These are phyloP conservation scores for Lathyrus aphaca DNA, from an alignment of 306 rosid genomes.

Conservation along the genomic window DNA sequence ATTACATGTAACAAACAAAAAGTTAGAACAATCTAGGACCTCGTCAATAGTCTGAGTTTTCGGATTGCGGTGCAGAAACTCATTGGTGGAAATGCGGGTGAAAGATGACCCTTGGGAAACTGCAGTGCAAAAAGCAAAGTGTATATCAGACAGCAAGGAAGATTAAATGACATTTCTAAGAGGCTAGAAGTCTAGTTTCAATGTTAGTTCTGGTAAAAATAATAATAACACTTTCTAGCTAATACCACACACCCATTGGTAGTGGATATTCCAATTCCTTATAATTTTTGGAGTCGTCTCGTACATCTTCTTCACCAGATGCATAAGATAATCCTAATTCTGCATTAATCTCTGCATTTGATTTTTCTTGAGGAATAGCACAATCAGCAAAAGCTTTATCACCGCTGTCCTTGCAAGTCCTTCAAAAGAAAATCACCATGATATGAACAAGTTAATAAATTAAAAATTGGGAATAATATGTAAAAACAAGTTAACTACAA, in stretches of 20 bases:
- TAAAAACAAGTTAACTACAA: constrained; percentile 11
- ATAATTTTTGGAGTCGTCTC: constrained; percentile 54
- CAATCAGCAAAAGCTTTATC: constrained; percentile 78
- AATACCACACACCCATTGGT: constrained; percentile 54
- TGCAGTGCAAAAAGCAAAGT: constrained; percentile 44
- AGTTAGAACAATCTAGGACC: constrained; percentile 51
- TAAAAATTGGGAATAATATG: constrained; percentile 19
- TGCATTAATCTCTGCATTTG: constrained; percentile 90
- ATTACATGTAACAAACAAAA: constrained; percentile 30
- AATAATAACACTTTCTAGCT: constrained; percentile 6
- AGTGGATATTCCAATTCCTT: constrained; percentile 65
- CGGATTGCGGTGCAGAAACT: constrained; percentile 84
- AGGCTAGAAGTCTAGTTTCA: constrained; percentile 24
- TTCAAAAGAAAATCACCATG: constrained; percentile 48
- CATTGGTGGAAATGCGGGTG: constrained; percentile 66
- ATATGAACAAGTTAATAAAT: constrained; percentile 33
- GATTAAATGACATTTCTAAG: constrained; percentile 23
- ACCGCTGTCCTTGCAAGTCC: constrained; percentile 85
- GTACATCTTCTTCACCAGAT: constrained; percentile 91
- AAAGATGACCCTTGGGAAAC: constrained; percentile 75
- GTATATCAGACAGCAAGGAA: constrained; percentile 34
- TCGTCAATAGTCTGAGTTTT: constrained; percentile 90
- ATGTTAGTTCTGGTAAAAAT: constrained; percentile 2
- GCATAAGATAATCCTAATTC: constrained; percentile 95
- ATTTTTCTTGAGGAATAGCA: constrained; percentile 88